Percentiles rank a stretch among this genome's conserved stretches.
Conservation (phyloP, 257 asterid species). For the Nicotiana undulata region DNA sequence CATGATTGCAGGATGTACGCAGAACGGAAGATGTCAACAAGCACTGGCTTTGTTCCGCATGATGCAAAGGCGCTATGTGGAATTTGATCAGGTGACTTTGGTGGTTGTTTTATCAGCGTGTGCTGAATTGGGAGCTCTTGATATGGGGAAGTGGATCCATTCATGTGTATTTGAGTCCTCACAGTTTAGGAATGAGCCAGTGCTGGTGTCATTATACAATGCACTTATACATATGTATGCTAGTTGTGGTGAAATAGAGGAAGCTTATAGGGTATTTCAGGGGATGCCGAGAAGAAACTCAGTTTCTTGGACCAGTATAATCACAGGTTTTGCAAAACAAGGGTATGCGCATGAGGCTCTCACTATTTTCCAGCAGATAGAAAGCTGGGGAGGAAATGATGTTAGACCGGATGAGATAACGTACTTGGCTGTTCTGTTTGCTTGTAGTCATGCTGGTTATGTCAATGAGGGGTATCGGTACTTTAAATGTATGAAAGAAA, state of each 20-base stretch:
- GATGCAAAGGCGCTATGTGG: constrained; percentile 36
- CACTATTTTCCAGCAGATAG: constrained; percentile 51
- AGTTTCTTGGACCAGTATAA: constrained; percentile 76
- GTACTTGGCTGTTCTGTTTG: constrained; percentile 57
- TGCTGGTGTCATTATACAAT: constrained; percentile 43
- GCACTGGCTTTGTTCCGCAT: constrained; percentile 41
- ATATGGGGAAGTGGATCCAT: constrained; percentile 63
- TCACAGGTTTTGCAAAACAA: constrained; percentile 66
- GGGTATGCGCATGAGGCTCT: constrained; percentile 64
- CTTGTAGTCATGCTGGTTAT: constrained; percentile 79
- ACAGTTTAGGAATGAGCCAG: constrained; percentile 13
- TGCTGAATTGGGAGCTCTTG: constrained; percentile 63
- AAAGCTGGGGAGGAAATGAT: constrained; percentile 18
- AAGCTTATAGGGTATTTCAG: constrained; percentile 45
- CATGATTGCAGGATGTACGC: constrained; percentile 60
- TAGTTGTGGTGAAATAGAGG: constrained; percentile 63
- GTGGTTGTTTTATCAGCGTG: constrained; percentile 66
- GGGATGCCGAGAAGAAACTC: constrained; percentile 39
- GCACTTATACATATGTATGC: constrained; percentile 80
- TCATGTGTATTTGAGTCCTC: constrained; percentile 28
- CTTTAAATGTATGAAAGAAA: constrained; percentile 45
- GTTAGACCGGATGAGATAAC: constrained; percentile 55
- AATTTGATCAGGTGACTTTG: constrained; percentile 66
- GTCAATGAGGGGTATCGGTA: constrained; percentile 46
- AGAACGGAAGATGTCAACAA: constrained; percentile 50